These are phyloP conservation scores for Alliaria petiolata DNA, from an alignment of 345 rosid genomes.

Conservation along the genomic window DNA sequence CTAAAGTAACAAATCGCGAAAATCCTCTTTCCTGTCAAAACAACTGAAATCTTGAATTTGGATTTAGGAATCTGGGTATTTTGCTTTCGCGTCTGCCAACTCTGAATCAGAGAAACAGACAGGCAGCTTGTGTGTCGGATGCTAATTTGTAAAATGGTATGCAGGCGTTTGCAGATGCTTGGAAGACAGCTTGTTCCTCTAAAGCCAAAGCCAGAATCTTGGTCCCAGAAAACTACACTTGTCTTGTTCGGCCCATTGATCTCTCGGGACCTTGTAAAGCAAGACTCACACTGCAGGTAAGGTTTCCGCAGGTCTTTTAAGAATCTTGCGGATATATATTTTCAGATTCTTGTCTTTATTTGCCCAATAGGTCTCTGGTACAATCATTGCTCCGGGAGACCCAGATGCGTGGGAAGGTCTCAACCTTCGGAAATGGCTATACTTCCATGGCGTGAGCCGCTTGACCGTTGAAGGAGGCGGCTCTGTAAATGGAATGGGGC, in stretches of 20 bases:
- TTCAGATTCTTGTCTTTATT: not conserved
- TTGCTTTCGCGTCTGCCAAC: not conserved
- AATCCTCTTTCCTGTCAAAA: not conserved
- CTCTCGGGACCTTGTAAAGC: conserved; percentile 81
- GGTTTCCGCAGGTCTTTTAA: not conserved
- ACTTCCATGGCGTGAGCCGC: conserved; percentile 69
- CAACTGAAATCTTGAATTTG: not conserved
- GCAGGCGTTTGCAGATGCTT: conserved; percentile 66
- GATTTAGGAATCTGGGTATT: not conserved
- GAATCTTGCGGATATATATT: not conserved
- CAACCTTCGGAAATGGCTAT: conserved; percentile 71
- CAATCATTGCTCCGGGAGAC: conserved; percentile 68
- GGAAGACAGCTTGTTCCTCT: conserved; percentile 74
- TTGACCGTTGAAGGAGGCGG: conserved; percentile 78
- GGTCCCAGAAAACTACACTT: conserved; percentile 53
- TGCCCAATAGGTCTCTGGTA: conserved; percentile 59
- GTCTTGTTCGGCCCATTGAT: conserved; percentile 56
- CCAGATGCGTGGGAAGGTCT: conserved; percentile 74
- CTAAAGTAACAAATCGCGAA: conserved; percentile 37
- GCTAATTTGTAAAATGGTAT: conserved; percentile 2
- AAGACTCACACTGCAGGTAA: conserved; percentile 51
- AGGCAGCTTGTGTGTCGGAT: conserved; percentile 9
- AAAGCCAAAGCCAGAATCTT: conserved; percentile 42
- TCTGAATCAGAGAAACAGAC: not conserved
- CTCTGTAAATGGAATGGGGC: conserved; percentile 75